phyloP scores from a whole-genome alignment of 495 filamentous ascomycete genomes.

The Neurospora sp. region DNA sequence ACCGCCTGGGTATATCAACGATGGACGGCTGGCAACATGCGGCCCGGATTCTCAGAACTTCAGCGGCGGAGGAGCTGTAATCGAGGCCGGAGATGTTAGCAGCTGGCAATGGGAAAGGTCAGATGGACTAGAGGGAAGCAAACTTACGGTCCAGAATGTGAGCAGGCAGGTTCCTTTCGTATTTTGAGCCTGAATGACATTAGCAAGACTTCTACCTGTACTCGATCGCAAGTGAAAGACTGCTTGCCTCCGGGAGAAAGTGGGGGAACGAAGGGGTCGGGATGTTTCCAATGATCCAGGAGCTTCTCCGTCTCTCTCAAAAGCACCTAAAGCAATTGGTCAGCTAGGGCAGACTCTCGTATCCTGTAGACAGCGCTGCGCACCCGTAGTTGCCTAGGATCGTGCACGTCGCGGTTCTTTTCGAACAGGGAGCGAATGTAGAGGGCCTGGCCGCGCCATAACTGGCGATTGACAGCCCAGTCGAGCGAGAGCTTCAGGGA shows the following conservation, averaged over 20 bases:
- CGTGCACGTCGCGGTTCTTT: constrained; percentile 74
- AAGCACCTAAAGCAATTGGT: constrained; percentile 45
- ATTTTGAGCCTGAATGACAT: constrained; percentile 68
- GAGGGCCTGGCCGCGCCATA: constrained; percentile 91
- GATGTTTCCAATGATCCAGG: constrained; percentile 92
- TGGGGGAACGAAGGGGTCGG: constrained; percentile 79
- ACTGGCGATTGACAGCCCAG: constrained; percentile 81
- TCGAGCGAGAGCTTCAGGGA: constrained; percentile 86
- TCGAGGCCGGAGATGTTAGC: constrained; percentile 5
- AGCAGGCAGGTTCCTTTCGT: constrained; percentile 80
- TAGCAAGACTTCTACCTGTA: constrained; percentile 16
- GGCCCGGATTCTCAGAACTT: constrained; percentile 27
- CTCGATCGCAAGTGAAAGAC: not conserved
- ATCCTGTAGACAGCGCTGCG: constrained; percentile 3
- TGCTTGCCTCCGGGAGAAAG: constrained; percentile 87
- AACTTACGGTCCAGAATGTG: constrained; percentile 71
- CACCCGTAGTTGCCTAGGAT: constrained; percentile 84
- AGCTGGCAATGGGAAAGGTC: not conserved
- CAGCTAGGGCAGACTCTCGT: not conserved
- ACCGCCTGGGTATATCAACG: not conserved
- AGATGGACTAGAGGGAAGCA: not conserved
- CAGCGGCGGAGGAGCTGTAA: constrained; percentile 32
- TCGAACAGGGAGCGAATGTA: constrained; percentile 96
- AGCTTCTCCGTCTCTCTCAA: constrained; percentile 79
- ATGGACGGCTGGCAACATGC: not conserved